Evolutionary conservation across 768 basidiomycete genomes (phyloP).

Genomic region (Pleurotus eryngii): DNA sequence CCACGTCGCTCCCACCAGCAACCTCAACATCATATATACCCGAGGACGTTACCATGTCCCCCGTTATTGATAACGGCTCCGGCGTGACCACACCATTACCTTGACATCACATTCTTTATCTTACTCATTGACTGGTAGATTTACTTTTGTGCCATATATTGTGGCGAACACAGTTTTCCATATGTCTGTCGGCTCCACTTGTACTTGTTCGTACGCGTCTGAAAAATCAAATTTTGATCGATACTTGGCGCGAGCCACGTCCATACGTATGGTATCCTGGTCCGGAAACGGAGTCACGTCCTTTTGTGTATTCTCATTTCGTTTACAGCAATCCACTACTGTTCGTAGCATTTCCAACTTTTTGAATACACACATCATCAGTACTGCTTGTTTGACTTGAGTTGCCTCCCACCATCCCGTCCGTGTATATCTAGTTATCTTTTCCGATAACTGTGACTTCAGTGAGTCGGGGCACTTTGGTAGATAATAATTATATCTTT

Average conservation of each 20-base stretch:
- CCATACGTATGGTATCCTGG: constrained; percentile 26
- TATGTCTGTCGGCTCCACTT: constrained; percentile 20
- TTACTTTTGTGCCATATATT: too few relatives aligned
- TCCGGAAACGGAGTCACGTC: constrained; percentile 39
- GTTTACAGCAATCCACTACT: constrained; percentile 28
- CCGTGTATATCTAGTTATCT: constrained; percentile 25
- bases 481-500: constrained; percentile 25
- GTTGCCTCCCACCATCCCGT: constrained; percentile 32
- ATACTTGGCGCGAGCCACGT: constrained; percentile 20
- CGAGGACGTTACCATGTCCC: too few relatives aligned
- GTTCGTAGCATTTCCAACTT: constrained; percentile 30
- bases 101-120: too few relatives aligned
- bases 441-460: constrained; percentile 23
- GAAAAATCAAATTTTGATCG: constrained; percentile 30
- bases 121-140: too few relatives aligned
- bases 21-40: too few relatives aligned
- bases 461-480: constrained; percentile 30
- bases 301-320: constrained; percentile 38
- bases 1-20: too few relatives aligned
- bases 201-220: neutral
- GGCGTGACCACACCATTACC: too few relatives aligned
- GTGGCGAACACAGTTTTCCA: constrained; percentile 25
- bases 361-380: constrained; percentile 26
- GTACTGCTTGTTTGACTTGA: constrained; percentile 22
- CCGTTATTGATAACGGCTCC: too few relatives aligned